Evolutionary conservation across 768 basidiomycete genomes (phyloP).

Genomic region (Boletus rex-veris): DNA sequence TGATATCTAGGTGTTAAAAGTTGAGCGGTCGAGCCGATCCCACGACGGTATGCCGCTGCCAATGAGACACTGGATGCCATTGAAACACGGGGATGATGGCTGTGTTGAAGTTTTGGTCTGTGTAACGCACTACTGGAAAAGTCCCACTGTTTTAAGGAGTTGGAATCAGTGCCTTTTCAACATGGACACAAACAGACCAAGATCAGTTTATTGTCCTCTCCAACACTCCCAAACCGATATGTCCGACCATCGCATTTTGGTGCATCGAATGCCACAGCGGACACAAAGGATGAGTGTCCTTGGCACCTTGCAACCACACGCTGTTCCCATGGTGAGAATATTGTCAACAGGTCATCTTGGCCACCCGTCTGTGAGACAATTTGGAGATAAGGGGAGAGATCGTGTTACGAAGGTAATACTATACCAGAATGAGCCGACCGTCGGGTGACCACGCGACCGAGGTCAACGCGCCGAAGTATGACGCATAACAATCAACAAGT

Average conservation of each 20-base stretch:
- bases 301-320: conserved; percentile 94
- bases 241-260: conserved; percentile 82
- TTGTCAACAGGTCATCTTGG: conserved; percentile 93
- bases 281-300: conserved; percentile 94
- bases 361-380: conserved; percentile 71
- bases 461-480: conserved; percentile 90
- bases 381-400: not conserved
- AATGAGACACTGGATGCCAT: conserved; percentile 79
- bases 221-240: conserved; percentile 93
- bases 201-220: conserved; percentile 94
- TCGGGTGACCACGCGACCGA: conserved; percentile 96
- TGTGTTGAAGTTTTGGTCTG: conserved; percentile 72
- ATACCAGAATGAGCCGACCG: conserved; percentile 84
- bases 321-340: conserved; percentile 93
- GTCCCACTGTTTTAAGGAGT: conserved; percentile 65
- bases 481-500: conserved; percentile 89
- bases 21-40: conserved; percentile 51
- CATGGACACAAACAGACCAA: conserved; percentile 48
- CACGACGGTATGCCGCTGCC: conserved; percentile 59
- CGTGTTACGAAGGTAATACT: not conserved
- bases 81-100: conserved; percentile 71
- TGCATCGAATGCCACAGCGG: conserved; percentile 87
- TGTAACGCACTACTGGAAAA: conserved; percentile 91
- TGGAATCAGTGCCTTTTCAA: not conserved
- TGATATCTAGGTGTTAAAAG: conserved; percentile 66